Evolutionary conservation across 495 filamentous ascomycete genomes (phyloP), one percentile per base, ranked within the genome.

Genomic region (Talaromyces proteolyticus): DNA sequence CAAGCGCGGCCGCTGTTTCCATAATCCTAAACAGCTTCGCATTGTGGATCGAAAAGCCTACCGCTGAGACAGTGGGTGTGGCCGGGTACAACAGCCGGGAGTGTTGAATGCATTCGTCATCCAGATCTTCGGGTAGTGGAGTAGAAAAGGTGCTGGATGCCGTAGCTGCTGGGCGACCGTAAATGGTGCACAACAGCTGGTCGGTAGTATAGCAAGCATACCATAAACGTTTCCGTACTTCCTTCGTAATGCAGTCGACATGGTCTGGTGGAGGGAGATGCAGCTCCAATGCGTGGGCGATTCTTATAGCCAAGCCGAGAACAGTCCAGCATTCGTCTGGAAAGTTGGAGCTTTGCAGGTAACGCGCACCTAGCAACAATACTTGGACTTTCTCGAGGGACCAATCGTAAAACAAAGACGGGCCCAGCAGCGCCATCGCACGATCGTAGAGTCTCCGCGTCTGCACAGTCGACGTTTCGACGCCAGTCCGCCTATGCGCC

Each of bases 281-380:
- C 20, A 89, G 74, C 18, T 77, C 84, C 19, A 88, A 64, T 8
- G 82, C 77, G 58, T 88, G 84, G 2, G 77, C 84, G 20, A 87
- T 79, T 43, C 86, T 76, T 4, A 88, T 76, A 0, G 78, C 82
- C 40, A 90, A 76, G 18, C 81, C 79, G 2, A 84, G 75, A 57
- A 88, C 70, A 42, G 77, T 81, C 77, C 78, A 81, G 34, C n/a
- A 65, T 57, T 43, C 66, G 60, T 47, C 66, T 59, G 48, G 47
- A 10, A 49, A 49, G 40, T 49, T 49, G 8, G 47, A 49, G 17
- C 36, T 49, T 41, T 49, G 47, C 14, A 49, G 47, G 38, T 49
- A 49, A 7, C 47, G 47, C 17, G 47, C 47, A 16, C 47, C 47
- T 18, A 49, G 18, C 25, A 49, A 17, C n/a, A 49, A 41, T 0